Base-by-base conservation (phyloP, 768 basidiomycete genomes). In the Mycena haematopus region DNA sequence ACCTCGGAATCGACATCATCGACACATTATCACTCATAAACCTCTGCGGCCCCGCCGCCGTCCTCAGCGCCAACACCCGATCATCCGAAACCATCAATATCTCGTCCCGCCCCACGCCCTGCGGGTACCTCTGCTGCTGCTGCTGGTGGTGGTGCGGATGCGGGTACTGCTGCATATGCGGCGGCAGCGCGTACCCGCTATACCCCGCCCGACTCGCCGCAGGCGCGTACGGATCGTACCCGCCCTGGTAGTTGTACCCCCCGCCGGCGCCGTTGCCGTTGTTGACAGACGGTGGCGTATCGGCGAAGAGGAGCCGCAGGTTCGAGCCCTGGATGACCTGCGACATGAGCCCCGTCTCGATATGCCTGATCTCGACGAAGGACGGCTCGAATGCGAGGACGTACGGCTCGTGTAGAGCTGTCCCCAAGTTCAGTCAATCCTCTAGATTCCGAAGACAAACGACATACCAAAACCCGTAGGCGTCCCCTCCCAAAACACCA, bases 321-420 rank as follows among this genome's bases (percentile, higher is more conserved):
- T 95, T 94, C 69, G 89, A 89, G 63, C 95, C 93, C 72, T 95
- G 93, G 55, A 98, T 97, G 69, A 99, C 92, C 79, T 99, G 97
- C 25, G 92, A 89, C 74, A 99, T 84, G 38, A 86, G 78, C 13
- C 97, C 95, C 2, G 91, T 95, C 71, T 96, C 94, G 58, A 99
- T 94, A 72, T 99, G 92, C 31, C 95, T 89, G 52, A 99, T 90
- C 76, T 99, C 97, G 70, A 99, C 91, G 73, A 99, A 99, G 0
- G 91, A 90, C 6, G 95, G 91, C 73, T 99, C 97, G 72, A 99
- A 96, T 0, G 96, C 97, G 52, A 99, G 81, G 27, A 99, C 93
- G 74, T 95, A 99, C 1, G 97, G 96, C 77, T 95, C 96, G 71
- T 95, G 93, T 14, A 99, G 85, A 2, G 96, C 96, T 98, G 71